Conservation (phyloP, 1,284 basidiomycete species). For the Trametes sp. region DNA sequence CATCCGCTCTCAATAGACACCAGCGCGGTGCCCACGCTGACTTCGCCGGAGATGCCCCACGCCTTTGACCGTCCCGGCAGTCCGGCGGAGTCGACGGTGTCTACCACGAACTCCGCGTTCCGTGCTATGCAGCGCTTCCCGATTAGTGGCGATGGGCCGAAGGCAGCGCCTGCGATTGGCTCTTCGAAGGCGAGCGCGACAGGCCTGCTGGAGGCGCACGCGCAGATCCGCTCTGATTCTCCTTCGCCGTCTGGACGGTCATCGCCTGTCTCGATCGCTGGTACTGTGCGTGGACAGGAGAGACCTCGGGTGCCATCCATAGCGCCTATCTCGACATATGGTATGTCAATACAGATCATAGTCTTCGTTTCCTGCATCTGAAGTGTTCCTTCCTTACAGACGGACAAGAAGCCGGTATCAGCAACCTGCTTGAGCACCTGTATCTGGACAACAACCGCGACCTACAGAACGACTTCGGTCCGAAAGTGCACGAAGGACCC, state of each 20-base stretch:
- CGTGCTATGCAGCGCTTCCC: constrained; percentile 67
- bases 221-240: constrained; percentile 67
- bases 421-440: constrained; percentile 86
- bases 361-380: neutral
- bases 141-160: constrained; percentile 76
- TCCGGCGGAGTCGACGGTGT: constrained; percentile 77
- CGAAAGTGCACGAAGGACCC: constrained; percentile 82
- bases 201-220: constrained; percentile 77
- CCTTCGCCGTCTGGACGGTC: constrained; percentile 73
- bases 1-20: constrained; percentile 33
- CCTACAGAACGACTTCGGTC: constrained; percentile 89
- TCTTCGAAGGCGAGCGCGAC: constrained; percentile 81
- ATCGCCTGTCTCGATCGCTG: constrained; percentile 69
- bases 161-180: constrained; percentile 85
- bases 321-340: constrained; percentile 73
- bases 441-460: constrained; percentile 88
- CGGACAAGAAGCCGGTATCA: constrained; percentile 87
- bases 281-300: constrained; percentile 56
- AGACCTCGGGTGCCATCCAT: constrained; percentile 52
- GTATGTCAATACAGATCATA: constrained; percentile 48
- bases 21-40: constrained; percentile 39
- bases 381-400: constrained; percentile 53
- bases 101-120: constrained; percentile 68
- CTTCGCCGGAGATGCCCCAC: constrained; percentile 46
- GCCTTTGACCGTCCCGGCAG: constrained; percentile 66